These are phyloP conservation scores for Tulasnella sp. DNA, from an alignment of 768 basidiomycete genomes.

Conservation along the genomic window DNA sequence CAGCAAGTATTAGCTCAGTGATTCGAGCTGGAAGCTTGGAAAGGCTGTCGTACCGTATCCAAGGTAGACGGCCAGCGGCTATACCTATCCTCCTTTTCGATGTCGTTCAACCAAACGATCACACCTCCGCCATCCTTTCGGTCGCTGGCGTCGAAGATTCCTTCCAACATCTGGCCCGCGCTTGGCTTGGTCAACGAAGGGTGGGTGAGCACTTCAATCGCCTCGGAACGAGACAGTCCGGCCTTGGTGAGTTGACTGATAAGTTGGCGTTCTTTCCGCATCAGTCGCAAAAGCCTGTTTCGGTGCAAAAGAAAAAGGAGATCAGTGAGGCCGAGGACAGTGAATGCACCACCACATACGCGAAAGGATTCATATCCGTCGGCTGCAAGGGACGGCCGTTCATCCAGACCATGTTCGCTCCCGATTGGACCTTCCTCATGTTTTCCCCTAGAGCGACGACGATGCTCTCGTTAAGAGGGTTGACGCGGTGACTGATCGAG, in stretches of 20 bases:
- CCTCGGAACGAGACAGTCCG: constrained; percentile 60
- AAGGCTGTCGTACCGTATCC: constrained; percentile 41
- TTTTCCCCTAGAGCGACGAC: constrained; percentile 56
- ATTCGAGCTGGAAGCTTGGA: background rate
- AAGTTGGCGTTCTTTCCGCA: constrained; percentile 66
- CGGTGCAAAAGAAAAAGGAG: background rate
- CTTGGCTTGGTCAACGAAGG: constrained; percentile 52
- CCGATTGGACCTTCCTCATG: constrained; percentile 49
- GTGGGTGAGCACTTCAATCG: constrained; percentile 70
- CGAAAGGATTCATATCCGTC: constrained; percentile 67
- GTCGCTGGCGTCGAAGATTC: constrained; percentile 90
- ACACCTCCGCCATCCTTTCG: constrained; percentile 68
- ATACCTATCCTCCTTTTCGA: constrained; percentile 76
- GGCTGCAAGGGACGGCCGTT: constrained; percentile 65
- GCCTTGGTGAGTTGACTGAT: constrained; percentile 57
- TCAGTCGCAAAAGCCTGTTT: constrained; percentile 59
- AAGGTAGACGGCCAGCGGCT: constrained; percentile 50
- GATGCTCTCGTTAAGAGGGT: constrained; percentile 46
- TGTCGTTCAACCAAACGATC: constrained; percentile 85
- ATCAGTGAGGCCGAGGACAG: background rate
- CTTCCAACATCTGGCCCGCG: constrained; percentile 53
- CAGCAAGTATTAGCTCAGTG: background rate
- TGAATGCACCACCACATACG: constrained; percentile 41
- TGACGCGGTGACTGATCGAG: constrained; percentile 65
- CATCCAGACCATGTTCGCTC: constrained; percentile 65